These are phyloP conservation scores for Athelia sp. DNA, from an alignment of 1,284 basidiomycete genomes.

Conservation along the genomic window DNA sequence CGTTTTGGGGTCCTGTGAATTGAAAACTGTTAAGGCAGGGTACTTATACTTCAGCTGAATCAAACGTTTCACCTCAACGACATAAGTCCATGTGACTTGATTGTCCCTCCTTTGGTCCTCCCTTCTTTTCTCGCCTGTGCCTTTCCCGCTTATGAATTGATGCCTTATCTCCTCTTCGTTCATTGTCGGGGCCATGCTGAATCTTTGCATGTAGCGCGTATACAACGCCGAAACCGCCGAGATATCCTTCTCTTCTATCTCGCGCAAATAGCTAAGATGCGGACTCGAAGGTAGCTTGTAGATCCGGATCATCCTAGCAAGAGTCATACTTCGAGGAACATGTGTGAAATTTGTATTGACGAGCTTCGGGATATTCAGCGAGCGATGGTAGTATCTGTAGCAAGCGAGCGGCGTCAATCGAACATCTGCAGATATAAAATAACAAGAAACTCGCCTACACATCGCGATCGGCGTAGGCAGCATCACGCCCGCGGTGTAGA, in stretches of 20 bases:
- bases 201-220: slow-evolving; percentile 79
- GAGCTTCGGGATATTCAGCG: slow-evolving; percentile 89
- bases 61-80: slow-evolving; percentile 77
- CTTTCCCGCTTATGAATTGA: slow-evolving; percentile 84
- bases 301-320: slow-evolving; percentile 78
- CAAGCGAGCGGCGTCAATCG: slow-evolving; percentile 5
- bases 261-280: slow-evolving; percentile 59
- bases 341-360: slow-evolving; percentile 90
- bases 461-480: slow-evolving; percentile 87
- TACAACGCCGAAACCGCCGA: slow-evolving; percentile 73
- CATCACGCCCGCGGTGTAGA: slow-evolving; percentile 92
- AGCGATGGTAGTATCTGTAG: slow-evolving; percentile 86
- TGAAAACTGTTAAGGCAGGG: neutral
- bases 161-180: slow-evolving; percentile 81
- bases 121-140: slow-evolving; percentile 51
- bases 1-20: slow-evolving; percentile 68
- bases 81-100: slow-evolving; percentile 96
- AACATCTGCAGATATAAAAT: neutral
- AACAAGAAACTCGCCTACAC: slow-evolving; percentile 54
- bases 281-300: slow-evolving; percentile 63
- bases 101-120: slow-evolving; percentile 52
- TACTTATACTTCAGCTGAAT: neutral
- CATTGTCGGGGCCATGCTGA: slow-evolving; percentile 81
- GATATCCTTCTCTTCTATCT: slow-evolving; percentile 85
- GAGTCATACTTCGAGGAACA: slow-evolving; percentile 78